These are phyloP conservation scores for Tetraselmis chui DNA, from an alignment of 139 green algal species.

Conservation along the genomic window DNA sequence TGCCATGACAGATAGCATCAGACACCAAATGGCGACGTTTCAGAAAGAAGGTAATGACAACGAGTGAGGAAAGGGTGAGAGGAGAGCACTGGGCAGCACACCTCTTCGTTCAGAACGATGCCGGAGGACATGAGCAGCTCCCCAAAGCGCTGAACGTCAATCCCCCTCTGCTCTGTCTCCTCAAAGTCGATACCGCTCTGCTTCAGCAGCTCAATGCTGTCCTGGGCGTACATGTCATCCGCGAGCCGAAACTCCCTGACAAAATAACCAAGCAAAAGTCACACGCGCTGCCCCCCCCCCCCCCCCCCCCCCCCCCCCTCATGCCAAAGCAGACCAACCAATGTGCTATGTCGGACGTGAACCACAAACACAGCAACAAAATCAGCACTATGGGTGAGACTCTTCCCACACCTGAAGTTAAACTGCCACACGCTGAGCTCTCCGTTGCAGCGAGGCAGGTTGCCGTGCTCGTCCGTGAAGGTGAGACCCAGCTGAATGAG, in stretches of 20 bases:
- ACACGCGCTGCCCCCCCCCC: no score
- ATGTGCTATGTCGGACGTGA: background rate
- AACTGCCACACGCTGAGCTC: constrained; percentile 98
- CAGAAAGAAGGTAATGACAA: no score
- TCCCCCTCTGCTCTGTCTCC: constrained; percentile 72
- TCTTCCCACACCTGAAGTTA: constrained; percentile 79
- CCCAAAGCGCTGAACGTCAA: constrained; percentile 90
- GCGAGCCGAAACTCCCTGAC: constrained; percentile 75
- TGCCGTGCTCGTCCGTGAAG: constrained; percentile 86
- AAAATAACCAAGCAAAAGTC: no score
- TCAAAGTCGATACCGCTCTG: constrained; percentile 96
- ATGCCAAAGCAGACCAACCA: background rate
- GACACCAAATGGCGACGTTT: no score
- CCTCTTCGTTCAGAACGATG: constrained; percentile 92
- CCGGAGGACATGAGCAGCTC: constrained; percentile 94
- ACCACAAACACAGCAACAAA: background rate
- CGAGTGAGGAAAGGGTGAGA: background rate
- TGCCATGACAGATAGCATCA: constrained; percentile 18
- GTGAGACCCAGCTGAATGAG: constrained; percentile 98
- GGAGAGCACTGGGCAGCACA: constrained; percentile 20
- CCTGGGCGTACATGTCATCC: constrained; percentile 94
- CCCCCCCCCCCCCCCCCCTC: background rate
- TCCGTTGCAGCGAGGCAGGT: constrained; percentile 70
- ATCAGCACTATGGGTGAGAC: background rate
- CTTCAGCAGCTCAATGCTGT: constrained; percentile 96